Base-by-base conservation (phyloP, 1,284 basidiomycete species). In the Cystobasidium sp. region DNA sequence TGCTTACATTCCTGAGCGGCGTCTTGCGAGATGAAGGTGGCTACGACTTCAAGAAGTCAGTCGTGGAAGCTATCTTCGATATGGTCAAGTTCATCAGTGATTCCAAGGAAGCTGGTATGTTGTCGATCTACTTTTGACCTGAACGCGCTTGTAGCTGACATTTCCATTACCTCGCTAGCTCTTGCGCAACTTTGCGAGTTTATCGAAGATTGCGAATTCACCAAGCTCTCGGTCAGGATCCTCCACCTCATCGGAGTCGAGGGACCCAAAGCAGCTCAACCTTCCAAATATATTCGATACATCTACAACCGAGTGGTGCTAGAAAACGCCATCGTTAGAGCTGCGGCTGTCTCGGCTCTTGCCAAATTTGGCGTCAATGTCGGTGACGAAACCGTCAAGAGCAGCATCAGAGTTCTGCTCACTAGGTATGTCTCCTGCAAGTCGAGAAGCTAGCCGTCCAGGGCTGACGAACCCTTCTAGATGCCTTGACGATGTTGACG, bases 131-230 rank as follows among this genome's bases (percentile, higher is more conserved):
- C 59, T 51, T 12, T 31, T 31, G 31, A 31, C 31, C 31, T 31
- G 31, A 31, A 31, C 49, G 61, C 22, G 9, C 24, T 51, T 31
- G 22, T 51, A 31, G 44, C 58, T 43, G 16, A 43, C 55, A 10
- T 6, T 7, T 18, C 31, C 16, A 18, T 20, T 8, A 1, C 9
- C 14, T 43, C 18, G 14, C 0, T 91, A 84, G 97, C 97, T 0
- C 88, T 99, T 55, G 94, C 94, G 12, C 94, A 99, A 81, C 88
- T 99, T n/a, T 99, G 97, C 86, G 97, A 99, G 83, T 99, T 99
- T 83, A 99, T 99, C 82, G 97, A 99, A 84, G 97, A 99, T 83
- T 99, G 97, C 87, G 97, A 99, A 83, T 99, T 99, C 82, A 98
- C 96, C 53, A 99, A 99, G 84, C 89, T 99, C 62, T 97, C 94